A percentile compares a stretch with the other conserved stretches of the same genome.
Conservation (phyloP, 2,329 filamentous ascomycete genomes). For the Diaporthe velutina region DNA sequence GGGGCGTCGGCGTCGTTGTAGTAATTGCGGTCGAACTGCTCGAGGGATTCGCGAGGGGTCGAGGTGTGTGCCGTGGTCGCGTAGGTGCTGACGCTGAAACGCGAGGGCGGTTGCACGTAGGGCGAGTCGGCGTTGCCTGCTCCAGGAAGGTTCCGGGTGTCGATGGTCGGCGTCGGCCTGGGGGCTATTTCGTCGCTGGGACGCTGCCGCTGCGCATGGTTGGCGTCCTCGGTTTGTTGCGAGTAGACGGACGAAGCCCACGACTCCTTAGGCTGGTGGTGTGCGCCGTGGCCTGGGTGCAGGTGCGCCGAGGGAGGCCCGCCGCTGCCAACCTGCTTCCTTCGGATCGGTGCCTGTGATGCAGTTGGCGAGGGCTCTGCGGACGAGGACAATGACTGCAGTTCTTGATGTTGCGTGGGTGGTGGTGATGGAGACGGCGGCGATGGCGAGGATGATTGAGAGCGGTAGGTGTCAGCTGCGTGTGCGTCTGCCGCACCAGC, state of each 20-base stretch:
- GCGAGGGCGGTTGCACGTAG: slow-evolving; percentile 67
- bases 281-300: slow-evolving; percentile 23
- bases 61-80: slow-evolving; percentile 63
- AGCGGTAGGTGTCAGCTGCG: slow-evolving; percentile 10
- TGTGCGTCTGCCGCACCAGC: not conserved
- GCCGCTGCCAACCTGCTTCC: slow-evolving; percentile 33
- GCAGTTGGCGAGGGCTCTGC: slow-evolving; percentile 26
- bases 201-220: not conserved
- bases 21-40: slow-evolving; percentile 42
- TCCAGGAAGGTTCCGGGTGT: slow-evolving; percentile 36
- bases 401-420: not conserved
- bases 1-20: slow-evolving; percentile 48
- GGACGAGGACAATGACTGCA: not conserved
- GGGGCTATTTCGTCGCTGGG: slow-evolving; percentile 27
- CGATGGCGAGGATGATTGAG: not conserved
- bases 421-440: not conserved
- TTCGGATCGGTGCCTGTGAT: slow-evolving; percentile 37
- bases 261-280: slow-evolving; percentile 48
- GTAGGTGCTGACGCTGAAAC: slow-evolving; percentile 75
- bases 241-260: slow-evolving; percentile 50
- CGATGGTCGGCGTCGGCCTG: slow-evolving; percentile 45
- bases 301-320: slow-evolving; percentile 25
- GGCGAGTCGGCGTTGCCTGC: slow-evolving; percentile 42
- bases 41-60: slow-evolving; percentile 54
- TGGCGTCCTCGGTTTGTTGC: slow-evolving; percentile 41